phyloP scores from a whole-genome alignment of 768 basidiomycete species.

The Rhodotorula babjevae region DNA sequence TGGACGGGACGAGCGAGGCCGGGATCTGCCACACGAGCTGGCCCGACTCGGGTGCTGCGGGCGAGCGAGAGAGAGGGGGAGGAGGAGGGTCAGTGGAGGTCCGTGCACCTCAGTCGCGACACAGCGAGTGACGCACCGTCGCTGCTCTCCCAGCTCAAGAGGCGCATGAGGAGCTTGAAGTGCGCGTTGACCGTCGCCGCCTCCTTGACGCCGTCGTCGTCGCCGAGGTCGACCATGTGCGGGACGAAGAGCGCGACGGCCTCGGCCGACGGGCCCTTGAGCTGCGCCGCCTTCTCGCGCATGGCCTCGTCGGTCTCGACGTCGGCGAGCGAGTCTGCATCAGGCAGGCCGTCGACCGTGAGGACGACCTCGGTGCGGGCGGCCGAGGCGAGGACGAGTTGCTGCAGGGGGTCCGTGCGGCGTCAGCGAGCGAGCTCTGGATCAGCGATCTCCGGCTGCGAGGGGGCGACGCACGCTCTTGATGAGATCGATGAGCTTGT shows the following conservation, averaged over 20 bases:
- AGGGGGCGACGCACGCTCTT: conserved; percentile 60
- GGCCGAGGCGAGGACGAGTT: conserved; percentile 45
- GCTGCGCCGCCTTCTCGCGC: conserved; percentile 38
- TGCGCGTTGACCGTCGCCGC: conserved; percentile 72
- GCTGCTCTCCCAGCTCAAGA: conserved; percentile 66
- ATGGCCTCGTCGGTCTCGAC: conserved; percentile 40
- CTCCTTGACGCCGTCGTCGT: conserved; percentile 62
- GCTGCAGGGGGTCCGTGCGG: conserved; percentile 12
- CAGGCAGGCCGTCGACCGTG: conserved; percentile 44
- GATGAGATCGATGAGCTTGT: conserved; percentile 68
- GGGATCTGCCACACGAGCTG: conserved; percentile 67
- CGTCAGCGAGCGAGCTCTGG: background rate
- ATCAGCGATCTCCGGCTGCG: no score
- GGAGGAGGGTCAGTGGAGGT: background rate
- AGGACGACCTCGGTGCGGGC: conserved; percentile 48
- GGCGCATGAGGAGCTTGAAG: conserved; percentile 76
- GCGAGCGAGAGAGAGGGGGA: conserved; percentile 40
- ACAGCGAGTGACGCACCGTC: conserved; percentile 63
- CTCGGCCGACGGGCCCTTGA: conserved; percentile 60
- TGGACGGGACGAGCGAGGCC: conserved; percentile 60
- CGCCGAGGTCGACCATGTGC: conserved; percentile 47
- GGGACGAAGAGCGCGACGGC: conserved; percentile 50
- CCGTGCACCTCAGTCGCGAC: no score
- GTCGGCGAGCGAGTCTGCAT: conserved; percentile 21
- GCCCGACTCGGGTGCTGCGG: conserved; percentile 19